Conservation (phyloP, 495 filamentous ascomycete species). For the Talaromyces liani region DNA sequence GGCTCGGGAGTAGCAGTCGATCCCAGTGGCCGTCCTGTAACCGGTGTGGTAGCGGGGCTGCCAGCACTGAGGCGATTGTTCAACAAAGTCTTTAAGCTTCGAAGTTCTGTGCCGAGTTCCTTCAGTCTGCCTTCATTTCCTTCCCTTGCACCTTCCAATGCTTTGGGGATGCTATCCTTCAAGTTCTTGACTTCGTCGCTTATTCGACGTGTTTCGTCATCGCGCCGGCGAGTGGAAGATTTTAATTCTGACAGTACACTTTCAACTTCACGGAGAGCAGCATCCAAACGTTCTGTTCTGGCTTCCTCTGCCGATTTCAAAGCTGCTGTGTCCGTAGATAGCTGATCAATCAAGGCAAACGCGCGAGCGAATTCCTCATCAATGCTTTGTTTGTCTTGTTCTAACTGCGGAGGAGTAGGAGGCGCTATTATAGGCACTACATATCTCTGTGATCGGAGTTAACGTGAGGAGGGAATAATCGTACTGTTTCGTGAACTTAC, state of each 20-base stretch:
- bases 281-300: conserved; percentile 78
- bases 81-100: conserved; percentile 84
- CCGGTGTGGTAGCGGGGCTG: conserved; percentile 21
- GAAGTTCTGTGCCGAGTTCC: conserved; percentile 82
- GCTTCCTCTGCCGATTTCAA: conserved; percentile 79
- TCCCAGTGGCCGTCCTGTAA: conserved; percentile 24
- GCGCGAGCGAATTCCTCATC: conserved; percentile 88
- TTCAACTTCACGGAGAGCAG: conserved; percentile 76
- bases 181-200: conserved; percentile 81
- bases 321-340: conserved; percentile 78
- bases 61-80: conserved; percentile 64
- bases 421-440: conserved; percentile 84
- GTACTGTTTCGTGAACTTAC: conserved; percentile 23
- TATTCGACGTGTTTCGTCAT: conserved; percentile 76
- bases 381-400: conserved; percentile 85
- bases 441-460: conserved; percentile 56
- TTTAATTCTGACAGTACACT: conserved; percentile 74
- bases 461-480: conserved; percentile 7
- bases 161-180: conserved; percentile 78
- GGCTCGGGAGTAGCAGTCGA: conserved; percentile 16
- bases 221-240: conserved; percentile 64
- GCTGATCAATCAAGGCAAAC: conserved; percentile 84
- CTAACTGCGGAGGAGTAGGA: conserved; percentile 85
- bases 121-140: conserved; percentile 69
- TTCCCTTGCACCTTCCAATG: conserved; percentile 79